These are phyloP conservation scores for Albatrellus ellisii DNA, from an alignment of 768 basidiomycete species.

Conservation along the genomic window DNA sequence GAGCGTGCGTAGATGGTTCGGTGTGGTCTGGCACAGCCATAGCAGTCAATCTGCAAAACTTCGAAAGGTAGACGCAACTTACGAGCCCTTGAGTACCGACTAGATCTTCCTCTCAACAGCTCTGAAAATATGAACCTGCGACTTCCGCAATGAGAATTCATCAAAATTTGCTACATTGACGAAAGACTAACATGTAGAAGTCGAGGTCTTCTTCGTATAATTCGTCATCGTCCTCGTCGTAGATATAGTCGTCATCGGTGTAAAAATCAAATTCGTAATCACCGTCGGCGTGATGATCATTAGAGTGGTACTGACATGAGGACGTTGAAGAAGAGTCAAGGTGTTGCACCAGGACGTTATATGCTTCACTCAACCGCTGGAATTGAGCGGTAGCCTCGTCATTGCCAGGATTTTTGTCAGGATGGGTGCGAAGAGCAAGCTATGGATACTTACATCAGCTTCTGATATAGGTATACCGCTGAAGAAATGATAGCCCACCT, in stretches of 20 bases:
- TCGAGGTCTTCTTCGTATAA: conserved; percentile 22
- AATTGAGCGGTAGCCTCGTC: conserved; percentile 55
- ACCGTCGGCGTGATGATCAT: too few species aligned
- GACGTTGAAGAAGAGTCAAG: conserved; percentile 27
- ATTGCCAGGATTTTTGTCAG: conserved; percentile 64
- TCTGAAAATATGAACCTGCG: conserved; percentile 37
- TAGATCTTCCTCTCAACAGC: conserved; percentile 5
- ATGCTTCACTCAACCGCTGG: conserved; percentile 58
- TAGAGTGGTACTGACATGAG: conserved; percentile 11
- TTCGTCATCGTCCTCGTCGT: conserved; percentile 22
- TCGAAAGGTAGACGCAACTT: background rate
- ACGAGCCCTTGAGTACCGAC: background rate
- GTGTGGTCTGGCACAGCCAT: background rate
- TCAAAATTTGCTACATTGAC: background rate
- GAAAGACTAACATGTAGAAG: conserved; percentile 33
- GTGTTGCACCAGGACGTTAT: conserved; percentile 44
- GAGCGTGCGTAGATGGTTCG: background rate
- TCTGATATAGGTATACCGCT: background rate
- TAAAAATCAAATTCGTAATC: conserved; percentile 6
- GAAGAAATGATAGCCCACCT: conserved; percentile 24
- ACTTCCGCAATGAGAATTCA: conserved; percentile 5
- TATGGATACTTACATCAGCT: conserved; percentile 14
- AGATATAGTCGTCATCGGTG: conserved; percentile 4
- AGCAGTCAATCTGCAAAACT: background rate
- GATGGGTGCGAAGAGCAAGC: conserved; percentile 58